Percentiles rank a stretch among this genome's conserved stretches.
These are phyloP conservation scores for Thelonectria rubi DNA, from an alignment of 2,329 filamentous ascomycete genomes.

Conservation along the genomic window DNA sequence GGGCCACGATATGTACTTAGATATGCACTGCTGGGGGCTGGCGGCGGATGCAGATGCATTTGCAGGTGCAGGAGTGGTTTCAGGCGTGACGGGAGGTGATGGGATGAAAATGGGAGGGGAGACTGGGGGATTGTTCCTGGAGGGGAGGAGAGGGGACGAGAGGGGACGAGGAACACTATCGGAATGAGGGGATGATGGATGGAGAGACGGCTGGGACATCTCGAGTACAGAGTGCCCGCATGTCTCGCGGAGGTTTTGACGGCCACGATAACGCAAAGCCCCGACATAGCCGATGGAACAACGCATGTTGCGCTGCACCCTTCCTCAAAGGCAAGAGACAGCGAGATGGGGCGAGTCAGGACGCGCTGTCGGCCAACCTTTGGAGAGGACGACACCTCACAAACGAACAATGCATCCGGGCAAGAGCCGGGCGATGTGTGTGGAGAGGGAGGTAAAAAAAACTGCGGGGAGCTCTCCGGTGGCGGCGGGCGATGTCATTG, in stretches of 20 bases:
- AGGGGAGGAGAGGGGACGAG: too few species aligned
- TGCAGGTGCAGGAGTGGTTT: slow-evolving; percentile 4
- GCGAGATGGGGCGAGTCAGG: slow-evolving; percentile 7
- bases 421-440: not conserved
- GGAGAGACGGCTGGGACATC: too few species aligned
- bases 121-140: too few species aligned
- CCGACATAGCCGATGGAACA: too few species aligned
- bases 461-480: slow-evolving; percentile 18
- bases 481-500: slow-evolving; percentile 14
- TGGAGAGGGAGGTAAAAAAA: not conserved
- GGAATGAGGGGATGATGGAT: too few species aligned
- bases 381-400: not conserved
- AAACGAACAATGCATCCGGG: not conserved
- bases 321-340: slow-evolving; percentile 11
- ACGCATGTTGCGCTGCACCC: not conserved
- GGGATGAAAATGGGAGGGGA: not conserved
- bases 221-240: too few species aligned
- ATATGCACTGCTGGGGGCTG: slow-evolving; percentile 6
- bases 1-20: not conserved
- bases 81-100: not conserved
- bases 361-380: not conserved
- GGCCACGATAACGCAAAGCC: too few species aligned
- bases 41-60: slow-evolving; percentile 10
- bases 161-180: too few species aligned
- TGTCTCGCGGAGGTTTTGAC: too few species aligned